Conservation (phyloP, 306 rosid species). For the Fagus crenata region DNA sequence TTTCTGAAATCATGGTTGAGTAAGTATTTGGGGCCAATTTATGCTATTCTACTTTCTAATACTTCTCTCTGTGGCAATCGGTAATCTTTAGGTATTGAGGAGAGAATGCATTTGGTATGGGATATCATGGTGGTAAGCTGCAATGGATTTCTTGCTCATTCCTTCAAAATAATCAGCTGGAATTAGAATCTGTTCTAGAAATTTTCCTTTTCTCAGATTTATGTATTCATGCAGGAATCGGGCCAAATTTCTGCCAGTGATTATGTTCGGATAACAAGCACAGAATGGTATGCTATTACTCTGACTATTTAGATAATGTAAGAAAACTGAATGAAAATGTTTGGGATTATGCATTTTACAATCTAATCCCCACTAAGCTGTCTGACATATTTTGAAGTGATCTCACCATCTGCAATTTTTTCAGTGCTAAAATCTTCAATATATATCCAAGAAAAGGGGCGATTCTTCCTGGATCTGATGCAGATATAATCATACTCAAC, state of each 20-base stretch:
- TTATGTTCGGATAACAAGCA: constrained; percentile 81
- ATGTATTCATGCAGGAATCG: constrained; percentile 58
- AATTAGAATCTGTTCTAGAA: constrained; percentile 19
- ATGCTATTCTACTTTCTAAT: constrained; percentile 19
- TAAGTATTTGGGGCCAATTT: constrained; percentile 19
- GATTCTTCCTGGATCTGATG: constrained; percentile 83
- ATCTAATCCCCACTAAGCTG: constrained; percentile 20
- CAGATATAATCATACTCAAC: constrained; percentile 86
- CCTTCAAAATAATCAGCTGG: constrained; percentile 13
- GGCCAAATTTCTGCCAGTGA: constrained; percentile 84
- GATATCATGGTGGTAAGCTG: constrained; percentile 88
- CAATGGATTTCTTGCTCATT: constrained; percentile 22
- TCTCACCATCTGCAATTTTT: constrained; percentile 19
- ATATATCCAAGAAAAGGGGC: constrained; percentile 88
- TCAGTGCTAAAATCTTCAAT: constrained; percentile 90
- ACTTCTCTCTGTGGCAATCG: constrained; percentile 25
- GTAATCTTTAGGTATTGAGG: constrained; percentile 73
- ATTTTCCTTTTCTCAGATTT: background rate
- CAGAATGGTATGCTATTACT: constrained; percentile 67
- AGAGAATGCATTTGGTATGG: constrained; percentile 95
- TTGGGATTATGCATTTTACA: background rate
- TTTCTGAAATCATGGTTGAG: background rate
- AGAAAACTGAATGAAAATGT: background rate
- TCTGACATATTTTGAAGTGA: constrained; percentile 8
- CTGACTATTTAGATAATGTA: constrained; percentile 4